phyloP scores from a whole-genome alignment of 2,329 filamentous ascomycete genomes.

The Paecilomyces fulvus region DNA sequence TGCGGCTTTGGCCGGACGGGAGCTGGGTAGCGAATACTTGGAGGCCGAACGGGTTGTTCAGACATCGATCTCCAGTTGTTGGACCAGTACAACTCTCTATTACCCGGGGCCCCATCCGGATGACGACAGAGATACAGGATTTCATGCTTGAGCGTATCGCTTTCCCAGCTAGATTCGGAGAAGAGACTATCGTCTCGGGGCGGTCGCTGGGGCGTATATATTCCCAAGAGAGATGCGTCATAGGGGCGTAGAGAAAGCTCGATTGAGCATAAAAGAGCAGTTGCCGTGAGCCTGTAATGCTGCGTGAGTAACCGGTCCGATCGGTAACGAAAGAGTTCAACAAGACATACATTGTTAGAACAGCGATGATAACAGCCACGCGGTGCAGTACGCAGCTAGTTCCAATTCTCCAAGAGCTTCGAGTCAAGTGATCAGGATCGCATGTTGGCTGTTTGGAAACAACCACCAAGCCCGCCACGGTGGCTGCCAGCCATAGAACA shows the following conservation, averaged over 20 bases:
- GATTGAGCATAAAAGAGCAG: constrained; percentile 28
- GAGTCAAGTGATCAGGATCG: constrained; percentile 16
- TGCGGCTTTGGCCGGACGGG: constrained; percentile 21
- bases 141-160: constrained; percentile 29
- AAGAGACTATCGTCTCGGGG: constrained; percentile 21
- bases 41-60: constrained; percentile 20
- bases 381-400: constrained; percentile 30
- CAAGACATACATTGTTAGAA: constrained; percentile 26
- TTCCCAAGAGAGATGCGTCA: constrained; percentile 28
- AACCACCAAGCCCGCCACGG: constrained; percentile 28
- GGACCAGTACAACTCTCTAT: constrained; percentile 15
- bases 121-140: constrained; percentile 30
- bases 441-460: constrained; percentile 28
- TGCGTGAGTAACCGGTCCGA: neutral
- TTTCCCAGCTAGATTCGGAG: constrained; percentile 26
- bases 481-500: constrained; percentile 29
- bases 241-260: constrained; percentile 30
- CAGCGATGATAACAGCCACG: constrained; percentile 22
- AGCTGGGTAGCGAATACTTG: constrained; percentile 24
- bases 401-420: constrained; percentile 26
- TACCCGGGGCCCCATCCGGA: constrained; percentile 21
- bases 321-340: accelerated
- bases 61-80: constrained; percentile 10
- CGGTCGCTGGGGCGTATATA: constrained; percentile 18
- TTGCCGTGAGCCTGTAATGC: constrained; percentile 22